phyloP scores from a whole-genome alignment of 2,329 filamentous ascomycete species.

The Talaromyces sp. region DNA sequence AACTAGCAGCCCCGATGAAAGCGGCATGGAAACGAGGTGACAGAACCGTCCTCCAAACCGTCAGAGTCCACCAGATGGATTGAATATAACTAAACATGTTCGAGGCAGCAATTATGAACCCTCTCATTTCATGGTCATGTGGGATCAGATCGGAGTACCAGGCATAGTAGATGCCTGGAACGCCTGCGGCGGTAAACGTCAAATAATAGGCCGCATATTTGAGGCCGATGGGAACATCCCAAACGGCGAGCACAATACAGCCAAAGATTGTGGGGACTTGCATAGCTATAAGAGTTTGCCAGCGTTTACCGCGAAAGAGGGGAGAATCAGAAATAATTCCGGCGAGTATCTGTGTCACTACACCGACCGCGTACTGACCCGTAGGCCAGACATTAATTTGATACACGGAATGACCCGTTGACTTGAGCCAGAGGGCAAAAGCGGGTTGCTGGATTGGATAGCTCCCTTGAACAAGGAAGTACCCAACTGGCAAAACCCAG shows the following conservation, averaged over 20 bases:
- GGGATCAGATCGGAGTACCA: constrained; percentile 14
- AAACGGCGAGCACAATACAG: constrained; percentile 10
- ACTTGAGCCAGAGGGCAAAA: constrained; percentile 42
- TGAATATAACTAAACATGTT: constrained; percentile 15
- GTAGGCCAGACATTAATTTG: constrained; percentile 49
- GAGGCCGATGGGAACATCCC: constrained; percentile 10
- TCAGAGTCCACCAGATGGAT: constrained; percentile 11
- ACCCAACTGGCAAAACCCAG: constrained; percentile 43
- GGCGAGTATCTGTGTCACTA: constrained; percentile 27
- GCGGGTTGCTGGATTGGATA: constrained; percentile 40
- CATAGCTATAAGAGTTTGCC: constrained; percentile 14
- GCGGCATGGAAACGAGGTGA: constrained; percentile 13
- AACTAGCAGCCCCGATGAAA: constrained; percentile 4
- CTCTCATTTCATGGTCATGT: constrained; percentile 15
- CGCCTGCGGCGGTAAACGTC: background rate
- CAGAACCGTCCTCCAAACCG: constrained; percentile 9
- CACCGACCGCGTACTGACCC: constrained; percentile 43
- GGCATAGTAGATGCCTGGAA: constrained; percentile 14
- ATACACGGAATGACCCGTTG: constrained; percentile 35
- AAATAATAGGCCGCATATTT: constrained; percentile 15
- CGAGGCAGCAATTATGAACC: constrained; percentile 6
- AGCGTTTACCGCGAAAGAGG: constrained; percentile 4
- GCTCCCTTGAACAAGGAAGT: constrained; percentile 39
- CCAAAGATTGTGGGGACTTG: constrained; percentile 6
- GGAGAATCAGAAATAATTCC: constrained; percentile 13